Evolutionary conservation across 2,329 filamentous ascomycete species (phyloP).

Genomic region (Cladosporium sp.): DNA sequence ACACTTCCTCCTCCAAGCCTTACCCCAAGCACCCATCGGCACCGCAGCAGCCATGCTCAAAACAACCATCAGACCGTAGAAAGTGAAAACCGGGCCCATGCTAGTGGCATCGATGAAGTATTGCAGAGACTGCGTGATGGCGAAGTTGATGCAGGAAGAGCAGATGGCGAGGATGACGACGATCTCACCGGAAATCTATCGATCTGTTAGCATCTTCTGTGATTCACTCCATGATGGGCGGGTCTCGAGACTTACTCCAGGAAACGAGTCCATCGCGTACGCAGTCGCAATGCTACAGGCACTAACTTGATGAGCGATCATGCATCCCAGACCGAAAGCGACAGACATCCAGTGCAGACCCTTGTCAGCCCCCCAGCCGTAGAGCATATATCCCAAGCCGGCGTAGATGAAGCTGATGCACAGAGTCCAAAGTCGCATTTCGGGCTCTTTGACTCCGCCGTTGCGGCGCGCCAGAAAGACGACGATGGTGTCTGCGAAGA

Average conservation of each 20-base stretch:
- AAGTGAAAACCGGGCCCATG: slow-evolving; percentile 31
- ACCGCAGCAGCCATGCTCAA: slow-evolving; percentile 23
- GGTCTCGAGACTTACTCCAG: slow-evolving; percentile 16
- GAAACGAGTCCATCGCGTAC: slow-evolving; percentile 34
- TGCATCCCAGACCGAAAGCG: slow-evolving; percentile 25
- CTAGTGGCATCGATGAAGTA: slow-evolving; percentile 36
- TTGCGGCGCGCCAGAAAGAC: slow-evolving; percentile 24
- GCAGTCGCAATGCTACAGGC: slow-evolving; percentile 36
- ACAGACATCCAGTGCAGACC: slow-evolving; percentile 24
- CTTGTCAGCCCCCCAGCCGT: slow-evolving; percentile 36
- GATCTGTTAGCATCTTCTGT: neutral
- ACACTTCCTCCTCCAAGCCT: slow-evolving; percentile 29
- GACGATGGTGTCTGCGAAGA: slow-evolving; percentile 40
- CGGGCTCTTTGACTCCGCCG: slow-evolving; percentile 22
- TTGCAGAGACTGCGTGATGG: slow-evolving; percentile 31
- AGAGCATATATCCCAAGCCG: slow-evolving; percentile 35
- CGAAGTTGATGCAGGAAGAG: slow-evolving; percentile 20
- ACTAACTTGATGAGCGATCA: slow-evolving; percentile 40
- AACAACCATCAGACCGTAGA: slow-evolving; percentile 32
- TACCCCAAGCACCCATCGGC: slow-evolving; percentile 32
- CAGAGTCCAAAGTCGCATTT: slow-evolving; percentile 33
- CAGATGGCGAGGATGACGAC: slow-evolving; percentile 23
- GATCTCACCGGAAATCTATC: slow-evolving; percentile 18
- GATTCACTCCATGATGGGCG: too few species aligned
- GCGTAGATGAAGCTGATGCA: slow-evolving; percentile 31